Base-by-base conservation (phyloP, 2,329 filamentous ascomycete genomes). In the Neonectria ditissima region DNA sequence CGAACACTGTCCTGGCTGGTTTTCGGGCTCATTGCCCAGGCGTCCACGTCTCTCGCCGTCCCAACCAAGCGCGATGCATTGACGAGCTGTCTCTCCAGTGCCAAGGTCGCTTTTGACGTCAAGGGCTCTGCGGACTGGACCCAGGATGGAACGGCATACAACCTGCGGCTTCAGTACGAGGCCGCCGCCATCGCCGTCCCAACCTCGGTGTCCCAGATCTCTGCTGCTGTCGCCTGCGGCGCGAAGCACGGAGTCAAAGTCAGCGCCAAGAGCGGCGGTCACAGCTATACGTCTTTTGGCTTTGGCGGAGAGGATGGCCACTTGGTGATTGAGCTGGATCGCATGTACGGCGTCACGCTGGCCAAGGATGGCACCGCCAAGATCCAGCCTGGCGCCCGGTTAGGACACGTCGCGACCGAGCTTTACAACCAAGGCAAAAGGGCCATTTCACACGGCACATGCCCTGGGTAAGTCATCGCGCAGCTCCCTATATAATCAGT, bases 251-350 rank as follows among this genome's bases (percentile, higher is more conserved):
- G 77, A 2, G 73, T 84, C 56, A 82, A 84, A 57, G 83, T 87
- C 1, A 84, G 83, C 44, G 78, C 84, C 6, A 82, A 82, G 67
- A 80, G 81, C 52, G 86, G 86, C 4, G 86, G 85, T 2, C 85
- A 87, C 66, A 83, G 81, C 48, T 87, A 86, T 71, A 85, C 78
- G 0, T 86, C 83, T 26, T 83, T 81, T 55, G 82, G 83, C 56
- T 76, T 77, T 18, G 80, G 81, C 0, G 81, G 81, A n/a, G 72
- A 76, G 44, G 76, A 83, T 55, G 80, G 80, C 1, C 77, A 77
- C 34, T 69, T 83, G 10, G 72, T 82, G 41, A 72, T 83, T 14
- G 78, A 82, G 62, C 66, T 83, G 9, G 77, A 81, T n/a, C 74
- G 75, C 16, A 75, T 82, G 70, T 76, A 78, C 28, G 69, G 66